These are phyloP conservation scores for Salix purpurea DNA, from an alignment of 345 rosid species.

Conservation along the genomic window DNA sequence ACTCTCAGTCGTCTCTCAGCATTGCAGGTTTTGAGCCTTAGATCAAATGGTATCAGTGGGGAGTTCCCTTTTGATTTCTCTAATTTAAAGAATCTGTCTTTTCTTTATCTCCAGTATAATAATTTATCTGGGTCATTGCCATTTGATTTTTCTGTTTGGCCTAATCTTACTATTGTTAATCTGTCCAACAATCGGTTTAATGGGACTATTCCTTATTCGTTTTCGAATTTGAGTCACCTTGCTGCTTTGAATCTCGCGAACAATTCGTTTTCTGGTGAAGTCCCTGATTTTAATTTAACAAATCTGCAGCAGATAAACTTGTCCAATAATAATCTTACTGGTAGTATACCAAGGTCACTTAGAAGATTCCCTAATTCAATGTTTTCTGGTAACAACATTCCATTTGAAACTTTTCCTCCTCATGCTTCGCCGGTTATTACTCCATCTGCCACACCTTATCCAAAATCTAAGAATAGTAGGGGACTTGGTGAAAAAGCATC, in stretches of 20 bases:
- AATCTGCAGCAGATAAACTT: slow-evolving; percentile 52
- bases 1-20: slow-evolving; percentile 69
- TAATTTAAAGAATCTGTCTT: slow-evolving; percentile 59
- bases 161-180: slow-evolving; percentile 61
- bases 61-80: slow-evolving; percentile 60
- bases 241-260: slow-evolving; percentile 65
- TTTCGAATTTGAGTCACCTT: slow-evolving; percentile 60
- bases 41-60: slow-evolving; percentile 69
- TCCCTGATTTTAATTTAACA: slow-evolving; percentile 59
- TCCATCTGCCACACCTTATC: slow-evolving; percentile 24
- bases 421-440: slow-evolving; percentile 31
- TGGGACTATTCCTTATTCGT: slow-evolving; percentile 59
- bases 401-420: slow-evolving; percentile 29
- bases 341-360: slow-evolving; percentile 59
- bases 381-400: slow-evolving; percentile 64
- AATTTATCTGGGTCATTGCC: slow-evolving; percentile 64
- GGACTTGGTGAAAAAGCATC: slow-evolving; percentile 52
- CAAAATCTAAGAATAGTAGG: slow-evolving; percentile 24
- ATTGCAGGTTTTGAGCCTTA: slow-evolving; percentile 71
- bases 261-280: slow-evolving; percentile 72
- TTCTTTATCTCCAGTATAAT: slow-evolving; percentile 73
- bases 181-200: slow-evolving; percentile 68
- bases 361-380: slow-evolving; percentile 49
- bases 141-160: slow-evolving; percentile 48
- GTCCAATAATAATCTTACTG: slow-evolving; percentile 59